Base-by-base conservation (phyloP, 1,284 basidiomycete genomes). In the Wallemia ichthyophaga region DNA sequence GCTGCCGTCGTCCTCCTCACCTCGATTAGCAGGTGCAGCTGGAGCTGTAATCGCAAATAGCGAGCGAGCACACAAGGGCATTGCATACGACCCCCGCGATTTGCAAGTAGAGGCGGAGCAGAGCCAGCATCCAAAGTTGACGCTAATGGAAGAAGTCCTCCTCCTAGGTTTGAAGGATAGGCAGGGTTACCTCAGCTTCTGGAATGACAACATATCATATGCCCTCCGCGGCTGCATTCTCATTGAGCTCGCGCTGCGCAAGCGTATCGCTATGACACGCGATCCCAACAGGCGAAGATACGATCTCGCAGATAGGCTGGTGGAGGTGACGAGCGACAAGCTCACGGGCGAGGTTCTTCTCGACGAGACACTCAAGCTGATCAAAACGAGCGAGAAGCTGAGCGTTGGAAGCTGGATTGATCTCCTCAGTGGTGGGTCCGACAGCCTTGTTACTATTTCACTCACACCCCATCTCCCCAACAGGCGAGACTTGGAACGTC, bases 151-250 rank as follows among this genome's bases (percentile, higher is more conserved):
- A 72, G 94, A 98, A 72, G 81, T 98, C 19, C 72, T 98, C 59
- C 71, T 98, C 59, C 73, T 98, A 17, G 92, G 94, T 1, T 73
- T 87, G 58, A 89, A 89, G 68, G 87, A 89, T 71, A 84, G 83
- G 66, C 84, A 86, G 73, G 87, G 86, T 53, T 91, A 91, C 69
- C 78, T 92, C 21, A 89, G 86, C 0, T 92, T 94, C 69, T 92
- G 86, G 88, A 95, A 95, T 70, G 89, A 95, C 73, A 94, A 92
- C 71, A 95, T 94, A 64, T 92, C 87, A 0, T 95, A 95, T 70
- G 87, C 89, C 15, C 76, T 95, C 1, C 78, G 89, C 21, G 89
- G 89, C 1, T 94, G 89, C 69, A 94, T 95, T 66, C 77, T 95
- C 62, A 82, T 94, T 61, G 89, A 95, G 69, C 81, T 95, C 60